Base-by-base conservation (phyloP, 2,329 filamentous ascomycete species). In the Pseudogymnoascus sp. region DNA sequence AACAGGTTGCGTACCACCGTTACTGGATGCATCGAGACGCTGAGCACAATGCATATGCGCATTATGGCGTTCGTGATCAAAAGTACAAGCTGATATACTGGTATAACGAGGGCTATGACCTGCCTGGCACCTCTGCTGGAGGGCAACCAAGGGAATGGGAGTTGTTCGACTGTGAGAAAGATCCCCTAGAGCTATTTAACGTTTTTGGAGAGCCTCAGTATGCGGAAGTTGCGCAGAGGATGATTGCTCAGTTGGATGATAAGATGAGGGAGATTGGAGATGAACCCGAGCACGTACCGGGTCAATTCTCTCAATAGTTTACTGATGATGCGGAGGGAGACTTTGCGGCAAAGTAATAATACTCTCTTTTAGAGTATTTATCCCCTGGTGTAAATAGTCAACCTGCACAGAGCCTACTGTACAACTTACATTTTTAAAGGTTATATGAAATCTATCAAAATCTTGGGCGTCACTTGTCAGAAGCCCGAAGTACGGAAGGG, bases 1-100 rank as follows among this genome's bases (percentile, higher is more conserved):
- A 78, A 60, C 77, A 82, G 63, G 72, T 81, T 0, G 80, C 79
- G 0, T 82, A 82, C 62, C 79, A 83, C 62, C 75, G 79, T 0
- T 83, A 82, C 69, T 82, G 79, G 79, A 82, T 82, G 80, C 77
- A 82, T 67, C 74, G 75, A 21, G 79, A 83, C 61, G 68, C 74
- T 0, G 78, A 79, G 7, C 79, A 83, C 63, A 66, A 80, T 5
- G 78, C 77, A 0, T 76, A 77, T 63, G 79, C 80, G 0, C 80
- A 83, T 66, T 82, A 82, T 60, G 80, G 80, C 1, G 72, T 81
- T 5, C 72, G 80, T 0, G 73, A 82, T 63, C 77, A 79, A 65
- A 68, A 78, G 3, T 82, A 81, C 65, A 83, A 83, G 73, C 65
- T 83, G 2, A 83, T 82, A 15, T 82, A 81, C 68, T 83, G 79